These are phyloP conservation scores for Paralagenidium karlingii DNA, from an alignment of 352 stramenopile genomes.

Conservation along the genomic window DNA sequence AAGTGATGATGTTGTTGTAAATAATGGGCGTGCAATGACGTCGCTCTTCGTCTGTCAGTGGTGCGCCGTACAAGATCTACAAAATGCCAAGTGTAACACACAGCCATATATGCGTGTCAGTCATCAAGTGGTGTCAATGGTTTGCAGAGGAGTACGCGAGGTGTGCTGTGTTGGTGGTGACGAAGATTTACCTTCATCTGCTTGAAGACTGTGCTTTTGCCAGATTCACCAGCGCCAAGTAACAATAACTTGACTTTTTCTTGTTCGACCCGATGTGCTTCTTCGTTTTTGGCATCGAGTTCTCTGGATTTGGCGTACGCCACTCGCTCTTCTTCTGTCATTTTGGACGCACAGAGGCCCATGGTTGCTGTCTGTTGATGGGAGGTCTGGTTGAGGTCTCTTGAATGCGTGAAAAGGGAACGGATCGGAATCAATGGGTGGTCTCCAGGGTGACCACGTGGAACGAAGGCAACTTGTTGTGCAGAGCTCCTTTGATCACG, in stretches of 20 bases:
- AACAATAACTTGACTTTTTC: constrained; percentile 94
- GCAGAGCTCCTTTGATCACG: too few relatives aligned
- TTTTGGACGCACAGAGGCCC: constrained; percentile 50
- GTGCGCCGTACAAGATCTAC: constrained; percentile 78
- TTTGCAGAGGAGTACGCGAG: not conserved
- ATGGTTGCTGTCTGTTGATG: constrained; percentile 33
- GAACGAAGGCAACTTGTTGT: too few relatives aligned
- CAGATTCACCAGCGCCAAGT: constrained; percentile 89
- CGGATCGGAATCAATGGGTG: too few relatives aligned
- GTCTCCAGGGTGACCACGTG: too few relatives aligned
- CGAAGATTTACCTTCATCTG: constrained; percentile 71
- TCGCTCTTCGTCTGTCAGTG: constrained; percentile 81
- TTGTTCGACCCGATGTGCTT: constrained; percentile 61
- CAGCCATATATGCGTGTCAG: not conserved
- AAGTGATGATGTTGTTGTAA: constrained; percentile 86
- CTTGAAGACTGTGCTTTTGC: constrained; percentile 93
- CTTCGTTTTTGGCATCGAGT: constrained; percentile 68
- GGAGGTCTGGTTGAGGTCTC: too few relatives aligned
- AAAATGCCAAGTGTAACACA: constrained; percentile 2
- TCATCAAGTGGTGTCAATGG: constrained; percentile 2
- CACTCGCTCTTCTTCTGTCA: constrained; percentile 43
- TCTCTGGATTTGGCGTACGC: constrained; percentile 60
- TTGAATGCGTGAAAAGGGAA: too few relatives aligned
- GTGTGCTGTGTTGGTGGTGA: not conserved
- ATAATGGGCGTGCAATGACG: constrained; percentile 79